phyloP scores from a whole-genome alignment of 208 protist species.

The Trypanosoma boissoni region DNA sequence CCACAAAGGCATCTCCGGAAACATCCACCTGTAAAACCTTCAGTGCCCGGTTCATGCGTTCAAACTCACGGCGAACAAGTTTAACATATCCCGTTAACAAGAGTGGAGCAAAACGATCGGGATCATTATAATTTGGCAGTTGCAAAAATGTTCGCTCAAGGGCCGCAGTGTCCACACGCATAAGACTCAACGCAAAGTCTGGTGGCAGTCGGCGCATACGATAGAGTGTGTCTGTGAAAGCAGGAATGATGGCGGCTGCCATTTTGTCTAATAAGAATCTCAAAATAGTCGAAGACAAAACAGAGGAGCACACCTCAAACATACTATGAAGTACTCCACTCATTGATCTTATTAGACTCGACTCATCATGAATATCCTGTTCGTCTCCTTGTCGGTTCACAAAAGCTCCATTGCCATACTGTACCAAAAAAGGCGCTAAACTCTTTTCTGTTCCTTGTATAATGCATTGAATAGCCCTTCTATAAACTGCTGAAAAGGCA shows the following conservation, averaged over 20 bases:
- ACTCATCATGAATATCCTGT: slow-evolving; percentile 59
- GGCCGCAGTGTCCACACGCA: slow-evolving; percentile 75
- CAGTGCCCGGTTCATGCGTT: slow-evolving; percentile 72
- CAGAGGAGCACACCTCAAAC: slow-evolving; percentile 56
- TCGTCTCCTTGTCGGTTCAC: slow-evolving; percentile 22
- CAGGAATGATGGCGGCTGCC: slow-evolving; percentile 60
- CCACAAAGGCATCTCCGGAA: slow-evolving; percentile 64
- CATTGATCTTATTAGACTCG: slow-evolving; percentile 55
- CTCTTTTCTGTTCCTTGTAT: slow-evolving; percentile 54
- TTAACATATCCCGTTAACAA: slow-evolving; percentile 69
- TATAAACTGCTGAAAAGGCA: slow-evolving; percentile 74
- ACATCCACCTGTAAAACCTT: slow-evolving; percentile 86
- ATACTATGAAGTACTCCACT: slow-evolving; percentile 54
- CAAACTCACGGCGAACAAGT: slow-evolving; percentile 78
- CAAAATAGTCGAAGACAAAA: slow-evolving; percentile 54
- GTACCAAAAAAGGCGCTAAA: slow-evolving; percentile 49
- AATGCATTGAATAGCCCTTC: slow-evolving; percentile 55
- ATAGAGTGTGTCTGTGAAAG: slow-evolving; percentile 72
- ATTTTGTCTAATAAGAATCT: slow-evolving; percentile 86
- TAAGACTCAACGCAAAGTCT: slow-evolving; percentile 50
- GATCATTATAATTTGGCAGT: slow-evolving; percentile 87
- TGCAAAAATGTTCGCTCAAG: slow-evolving; percentile 78
- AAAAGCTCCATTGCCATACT: slow-evolving; percentile 64
- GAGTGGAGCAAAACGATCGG: slow-evolving; percentile 49
- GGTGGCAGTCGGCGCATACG: slow-evolving; percentile 48